Percentiles rank a stretch among this genome's conserved stretches.
These are phyloP conservation scores for Westerdykella ornata DNA, from an alignment of 2,329 filamentous ascomycete species.

Conservation along the genomic window DNA sequence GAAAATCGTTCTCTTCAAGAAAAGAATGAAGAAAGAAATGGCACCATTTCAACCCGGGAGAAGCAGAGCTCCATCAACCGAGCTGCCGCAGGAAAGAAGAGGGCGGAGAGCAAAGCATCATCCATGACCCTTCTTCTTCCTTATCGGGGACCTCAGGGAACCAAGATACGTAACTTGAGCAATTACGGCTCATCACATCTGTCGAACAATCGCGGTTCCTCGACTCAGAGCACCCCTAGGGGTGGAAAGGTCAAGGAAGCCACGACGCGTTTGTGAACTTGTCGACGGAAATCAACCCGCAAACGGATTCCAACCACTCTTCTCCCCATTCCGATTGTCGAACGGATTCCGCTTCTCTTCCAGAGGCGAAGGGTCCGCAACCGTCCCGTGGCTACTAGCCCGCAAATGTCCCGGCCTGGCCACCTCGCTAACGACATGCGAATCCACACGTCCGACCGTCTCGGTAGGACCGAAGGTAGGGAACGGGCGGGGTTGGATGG, in stretches of 20 bases:
- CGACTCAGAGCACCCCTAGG: conserved; percentile 34
- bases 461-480: conserved; percentile 36
- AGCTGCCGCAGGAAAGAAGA: conserved; percentile 19
- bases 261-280: conserved; percentile 23
- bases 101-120: conserved; percentile 31
- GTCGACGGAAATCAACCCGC: conserved; percentile 23
- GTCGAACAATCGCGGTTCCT: conserved; percentile 21
- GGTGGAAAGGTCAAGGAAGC: conserved; percentile 43
- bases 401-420: conserved; percentile 41
- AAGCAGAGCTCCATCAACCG: conserved; percentile 37
- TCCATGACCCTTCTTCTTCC: no score
- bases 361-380: conserved; percentile 40
- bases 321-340: conserved; percentile 23
- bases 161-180: conserved; percentile 39
- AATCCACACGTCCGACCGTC: conserved; percentile 41
- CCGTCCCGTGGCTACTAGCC: conserved; percentile 41
- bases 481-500: conserved; percentile 40
- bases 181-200: conserved; percentile 39
- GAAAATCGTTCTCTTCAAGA: no score
- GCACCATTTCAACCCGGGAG: conserved; percentile 34
- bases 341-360: conserved; percentile 34
- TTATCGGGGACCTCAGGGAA: conserved; percentile 30
- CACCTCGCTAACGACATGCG: conserved; percentile 39
- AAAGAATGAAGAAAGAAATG: conserved; percentile 22
- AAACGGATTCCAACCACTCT: conserved; percentile 34